Evolutionary conservation across 1,284 basidiomycete genomes (phyloP).

Genomic region (Ustilago crameri): DNA sequence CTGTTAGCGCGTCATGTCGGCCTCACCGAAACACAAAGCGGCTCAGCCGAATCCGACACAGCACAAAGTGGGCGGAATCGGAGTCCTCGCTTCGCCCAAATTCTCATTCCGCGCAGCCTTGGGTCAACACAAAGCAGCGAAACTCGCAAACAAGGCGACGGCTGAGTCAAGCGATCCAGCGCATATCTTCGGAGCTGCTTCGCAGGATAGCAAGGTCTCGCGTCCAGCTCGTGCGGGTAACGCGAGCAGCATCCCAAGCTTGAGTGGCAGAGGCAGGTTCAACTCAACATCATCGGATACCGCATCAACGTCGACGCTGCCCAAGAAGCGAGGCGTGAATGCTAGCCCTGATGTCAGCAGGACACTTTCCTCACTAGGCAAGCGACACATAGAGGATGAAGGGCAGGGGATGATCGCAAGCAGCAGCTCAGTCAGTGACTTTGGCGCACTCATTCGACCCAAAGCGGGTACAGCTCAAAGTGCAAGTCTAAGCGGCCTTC

Average conservation of each 20-base stretch:
- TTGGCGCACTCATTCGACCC: slow-evolving; percentile 20
- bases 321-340: slow-evolving; percentile 1
- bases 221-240: slow-evolving; percentile 4
- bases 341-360: slow-evolving; percentile 13
- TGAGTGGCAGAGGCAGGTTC: slow-evolving; percentile 13
- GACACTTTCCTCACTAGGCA: slow-evolving; percentile 30
- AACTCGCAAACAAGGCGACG: slow-evolving; percentile 11
- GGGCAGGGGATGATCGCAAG: not conserved
- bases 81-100: slow-evolving; percentile 28
- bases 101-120: slow-evolving; percentile 45
- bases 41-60: slow-evolving; percentile 9
- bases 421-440: slow-evolving; percentile 28
- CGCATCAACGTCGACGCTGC: slow-evolving; percentile 7
- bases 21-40: slow-evolving; percentile 27
- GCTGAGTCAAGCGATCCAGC: not conserved
- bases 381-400: slow-evolving; percentile 17
- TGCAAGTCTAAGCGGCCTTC: not conserved
- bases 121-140: slow-evolving; percentile 24
- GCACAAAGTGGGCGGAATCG: slow-evolving; percentile 6
- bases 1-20: slow-evolving; percentile 16
- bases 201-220: slow-evolving; percentile 8
- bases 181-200: not conserved
- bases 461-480: not conserved
- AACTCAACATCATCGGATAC: slow-evolving; percentile 23
- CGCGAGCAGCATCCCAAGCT: slow-evolving; percentile 28